Conservation (phyloP, 306 rosid genomes). For the Alnus rubra region DNA sequence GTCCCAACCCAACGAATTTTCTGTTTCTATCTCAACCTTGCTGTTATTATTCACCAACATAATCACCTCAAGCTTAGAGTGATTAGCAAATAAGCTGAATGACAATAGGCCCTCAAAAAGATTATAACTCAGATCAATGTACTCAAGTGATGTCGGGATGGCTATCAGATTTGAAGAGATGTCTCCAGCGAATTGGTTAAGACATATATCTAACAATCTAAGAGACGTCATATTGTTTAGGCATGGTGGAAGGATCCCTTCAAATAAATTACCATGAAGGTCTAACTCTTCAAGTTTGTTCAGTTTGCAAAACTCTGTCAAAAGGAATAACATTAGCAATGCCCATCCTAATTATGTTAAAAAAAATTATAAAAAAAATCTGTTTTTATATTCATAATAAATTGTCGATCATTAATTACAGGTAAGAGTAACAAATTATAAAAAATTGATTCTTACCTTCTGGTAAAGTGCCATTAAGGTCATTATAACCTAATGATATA, state of each 20-base stretch:
- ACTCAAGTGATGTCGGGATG: constrained; percentile 2
- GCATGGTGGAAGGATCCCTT: constrained; percentile 21
- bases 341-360: background rate
- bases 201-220: constrained; percentile 14
- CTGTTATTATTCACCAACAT: background rate
- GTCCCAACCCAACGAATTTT: background rate
- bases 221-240: constrained; percentile 20
- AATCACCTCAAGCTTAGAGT: constrained; percentile 17
- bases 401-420: too few species aligned
- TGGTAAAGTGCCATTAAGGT: too few species aligned
- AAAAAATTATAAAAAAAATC: too few species aligned
- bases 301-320: constrained; percentile 9
- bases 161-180: background rate
- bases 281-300: constrained; percentile 18
- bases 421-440: too few species aligned
- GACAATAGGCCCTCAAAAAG: constrained; percentile 14
- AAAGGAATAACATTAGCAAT: background rate
- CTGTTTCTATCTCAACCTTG: constrained; percentile 25
- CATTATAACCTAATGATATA: too few species aligned
- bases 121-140: constrained; percentile 15
- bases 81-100: constrained; percentile 23
- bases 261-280: constrained; percentile 2
- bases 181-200: constrained; percentile 11
- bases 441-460: too few species aligned
- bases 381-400: too few species aligned